These are phyloP conservation scores for Hanseniaspora guilliermondii DNA, from an alignment of 805 yeast genomes.

Conservation along the genomic window DNA sequence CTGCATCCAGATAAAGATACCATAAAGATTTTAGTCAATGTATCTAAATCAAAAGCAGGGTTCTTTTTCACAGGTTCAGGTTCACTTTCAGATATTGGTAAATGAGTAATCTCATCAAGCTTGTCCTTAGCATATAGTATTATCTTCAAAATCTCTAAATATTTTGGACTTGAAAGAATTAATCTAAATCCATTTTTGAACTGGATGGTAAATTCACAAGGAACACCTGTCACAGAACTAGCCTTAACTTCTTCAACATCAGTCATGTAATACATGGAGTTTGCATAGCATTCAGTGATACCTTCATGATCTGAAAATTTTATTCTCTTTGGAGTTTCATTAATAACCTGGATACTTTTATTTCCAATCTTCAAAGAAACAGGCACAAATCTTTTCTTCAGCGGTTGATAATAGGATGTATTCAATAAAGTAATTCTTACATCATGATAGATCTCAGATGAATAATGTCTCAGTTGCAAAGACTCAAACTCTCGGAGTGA, in stretches of 20 bases:
- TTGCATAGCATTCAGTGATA: slow-evolving; percentile 29
- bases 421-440: slow-evolving; percentile 42
- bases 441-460: slow-evolving; percentile 35
- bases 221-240: slow-evolving; percentile 34
- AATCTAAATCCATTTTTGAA: slow-evolving; percentile 28
- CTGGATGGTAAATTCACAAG: slow-evolving; percentile 40
- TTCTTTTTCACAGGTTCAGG: slow-evolving; percentile 18
- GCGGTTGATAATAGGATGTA: slow-evolving; percentile 39
- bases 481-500: slow-evolving; percentile 34
- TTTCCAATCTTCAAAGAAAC: slow-evolving; percentile 59
- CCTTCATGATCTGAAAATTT: slow-evolving; percentile 27
- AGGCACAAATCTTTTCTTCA: slow-evolving; percentile 41
- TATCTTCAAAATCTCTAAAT: slow-evolving; percentile 55
- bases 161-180: slow-evolving; percentile 38
- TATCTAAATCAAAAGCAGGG: slow-evolving; percentile 25
- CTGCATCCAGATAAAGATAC: slow-evolving; percentile 57
- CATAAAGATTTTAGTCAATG: slow-evolving; percentile 51
- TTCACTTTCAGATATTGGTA: not conserved
- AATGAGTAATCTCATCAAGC: slow-evolving; percentile 28
- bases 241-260: slow-evolving; percentile 32
- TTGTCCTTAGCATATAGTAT: slow-evolving; percentile 54
- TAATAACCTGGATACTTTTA: slow-evolving; percentile 46
- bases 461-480: slow-evolving; percentile 34
- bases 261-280: slow-evolving; percentile 34
- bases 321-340: slow-evolving; percentile 33